Evolutionary conservation across 2,329 filamentous ascomycete genomes (phyloP), one percentile per base, ranked within the genome.

Genomic region (Xylariaceae sp.): DNA sequence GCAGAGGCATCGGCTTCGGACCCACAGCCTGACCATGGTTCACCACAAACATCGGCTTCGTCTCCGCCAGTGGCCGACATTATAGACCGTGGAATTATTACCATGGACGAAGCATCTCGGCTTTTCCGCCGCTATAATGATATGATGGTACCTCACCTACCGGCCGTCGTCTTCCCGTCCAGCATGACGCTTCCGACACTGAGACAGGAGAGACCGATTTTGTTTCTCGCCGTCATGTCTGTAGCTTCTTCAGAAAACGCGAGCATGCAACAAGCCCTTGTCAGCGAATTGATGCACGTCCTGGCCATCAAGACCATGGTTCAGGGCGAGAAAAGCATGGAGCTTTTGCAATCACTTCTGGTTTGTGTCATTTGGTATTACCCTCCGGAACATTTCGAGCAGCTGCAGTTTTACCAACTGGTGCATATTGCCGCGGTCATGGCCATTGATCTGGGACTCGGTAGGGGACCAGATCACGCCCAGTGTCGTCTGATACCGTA

Each of bases 371-470:
- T 92, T 17, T 96, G 91, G 89, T 95, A 96, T 72, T 86, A 86
- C 72, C 90, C 90, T 13, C 91, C 91, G 0, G 87, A 93, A 65
- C 83, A 89, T 67, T 89, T 89, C 60, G 90, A 95, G 68, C 88
- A 94, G 74, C 84, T 93, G 69, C 94, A 94, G 71, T 95, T 94
- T 72, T 96, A 94, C 75, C 89, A 93, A 75, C 82, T 94, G 65
- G 85, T 91, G 51, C 90, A 96, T 71, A 85, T 90, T 69, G 88
- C 89, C 1, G 87, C 87, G 52, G 82, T 90, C 66, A 90, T 96
- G 86, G 88, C 88, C 30, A 85, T 95, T 57, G 91, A 96, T 66
- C 82, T 96, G 39, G 91, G 91, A 0, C 82, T 96, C 5, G 89
- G 76, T 5, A 68, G 71, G 65, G 72, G 69, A 57, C 72, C 72